Percentiles rank a stretch among this genome's conserved stretches.
Conservation (phyloP, 2,329 filamentous ascomycete genomes). For the Penicillium sp. region DNA sequence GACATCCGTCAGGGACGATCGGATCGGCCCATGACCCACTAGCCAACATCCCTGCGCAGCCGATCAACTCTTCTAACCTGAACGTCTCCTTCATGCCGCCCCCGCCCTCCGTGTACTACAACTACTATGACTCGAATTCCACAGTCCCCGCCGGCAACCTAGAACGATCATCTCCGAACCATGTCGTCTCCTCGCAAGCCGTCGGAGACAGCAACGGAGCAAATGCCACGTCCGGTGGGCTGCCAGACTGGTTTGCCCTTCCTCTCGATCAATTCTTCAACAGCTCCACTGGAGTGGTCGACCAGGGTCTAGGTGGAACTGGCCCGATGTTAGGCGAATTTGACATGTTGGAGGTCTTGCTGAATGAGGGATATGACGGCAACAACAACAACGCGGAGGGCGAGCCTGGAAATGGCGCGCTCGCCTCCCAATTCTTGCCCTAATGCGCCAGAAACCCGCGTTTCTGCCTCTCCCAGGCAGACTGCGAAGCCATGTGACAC, state of each 20-base stretch:
- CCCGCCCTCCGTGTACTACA: conserved; percentile 46
- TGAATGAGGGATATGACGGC: conserved; percentile 43
- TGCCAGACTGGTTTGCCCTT: conserved; percentile 60
- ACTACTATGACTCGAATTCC: conserved; percentile 42
- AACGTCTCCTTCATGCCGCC: conserved; percentile 50
- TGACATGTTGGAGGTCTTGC: conserved; percentile 49
- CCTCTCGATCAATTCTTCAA: conserved; percentile 60
- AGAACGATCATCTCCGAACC: conserved; percentile 27
- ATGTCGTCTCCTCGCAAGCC: conserved; percentile 30
- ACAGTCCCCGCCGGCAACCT: conserved; percentile 33
- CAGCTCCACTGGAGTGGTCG: conserved; percentile 44
- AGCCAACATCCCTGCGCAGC: conserved; percentile 44
- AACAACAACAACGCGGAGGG: conserved; percentile 22
- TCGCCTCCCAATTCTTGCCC: conserved; percentile 31
- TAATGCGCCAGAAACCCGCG: no score
- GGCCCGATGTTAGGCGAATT: conserved; percentile 60
- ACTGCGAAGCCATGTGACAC: conserved; percentile 5
- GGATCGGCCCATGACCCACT: conserved; percentile 40
- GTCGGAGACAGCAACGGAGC: conserved; percentile 28
- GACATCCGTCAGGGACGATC: conserved; percentile 21
- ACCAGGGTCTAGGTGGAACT: conserved; percentile 57
- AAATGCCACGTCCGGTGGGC: conserved; percentile 22
- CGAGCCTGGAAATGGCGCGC: conserved; percentile 17
- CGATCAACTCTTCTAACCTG: conserved; percentile 46
- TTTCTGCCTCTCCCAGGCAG: background rate